Base-by-base conservation (phyloP, 345 rosid species). In the Lumnitzera racemosa region DNA sequence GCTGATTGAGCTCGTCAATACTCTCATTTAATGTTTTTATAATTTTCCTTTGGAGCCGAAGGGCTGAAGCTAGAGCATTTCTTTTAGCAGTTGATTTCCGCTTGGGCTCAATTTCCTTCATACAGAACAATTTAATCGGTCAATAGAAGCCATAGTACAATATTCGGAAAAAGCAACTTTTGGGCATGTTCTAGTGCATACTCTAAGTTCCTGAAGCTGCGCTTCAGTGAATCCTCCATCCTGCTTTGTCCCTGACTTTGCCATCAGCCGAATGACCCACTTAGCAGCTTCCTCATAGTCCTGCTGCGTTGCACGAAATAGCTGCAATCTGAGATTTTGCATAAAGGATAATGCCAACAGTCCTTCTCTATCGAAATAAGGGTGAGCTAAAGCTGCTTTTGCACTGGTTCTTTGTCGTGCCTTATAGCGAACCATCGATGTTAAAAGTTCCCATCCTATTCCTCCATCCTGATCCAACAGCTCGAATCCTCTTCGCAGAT, bases 201-300 rank as follows among this genome's bases (percentile, higher is more conserved):
- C 95, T 75, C 70, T 77, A 24, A 91, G 83, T 29, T 85, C 90
- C 64, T 79, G 96, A 60, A 94, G 95, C 71, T 87, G 96, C 12
- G 89, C 96, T 83, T 94, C 97, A 0, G 99, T 90, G 73, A 94
- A 90, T 65, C 99, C 96, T 0, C 99, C 96, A 24, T 84, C 96
- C 74, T 84, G 87, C 66, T 85, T 78, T 24, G 96, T 85, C 62
- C 99, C 99, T 9, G 96, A 86, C 73, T 66, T 94, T 20, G 97
- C 97, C 97, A 94, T 90, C 58, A 84, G 76, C 61, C 85, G 83
- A 65, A 80, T 76, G 46, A 86, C 59, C 99, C 97, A 90, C 12
- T 71, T 74, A 31, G 79, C 90, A 65, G 96, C 87, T 69, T 88
- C 97, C 5, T 88, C 76, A 49, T 94, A 94, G 69, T 90, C 96